phyloP scores from a whole-genome alignment of 768 basidiomycete species.

The Pleurotus cornucopiae region DNA sequence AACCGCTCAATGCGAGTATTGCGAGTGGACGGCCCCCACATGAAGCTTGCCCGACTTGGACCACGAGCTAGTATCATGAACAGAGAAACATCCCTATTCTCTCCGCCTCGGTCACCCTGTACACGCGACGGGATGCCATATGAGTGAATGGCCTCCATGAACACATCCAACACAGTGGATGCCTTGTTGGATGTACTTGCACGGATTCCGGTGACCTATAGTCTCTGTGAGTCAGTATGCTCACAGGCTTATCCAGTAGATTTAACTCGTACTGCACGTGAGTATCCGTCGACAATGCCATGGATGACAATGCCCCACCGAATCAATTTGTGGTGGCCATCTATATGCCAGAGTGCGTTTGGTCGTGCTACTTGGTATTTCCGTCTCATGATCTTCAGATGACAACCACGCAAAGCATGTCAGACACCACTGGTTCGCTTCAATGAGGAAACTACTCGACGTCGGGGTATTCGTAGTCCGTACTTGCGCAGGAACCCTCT shows the following conservation, averaged over 20 bases:
- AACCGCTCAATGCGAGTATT: conserved; percentile 35
- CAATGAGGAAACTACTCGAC: conserved; percentile 16
- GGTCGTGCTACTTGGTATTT: conserved; percentile 18
- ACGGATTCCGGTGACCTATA: conserved; percentile 20
- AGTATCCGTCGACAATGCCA: conserved; percentile 20
- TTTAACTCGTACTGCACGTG: conserved; percentile 14
- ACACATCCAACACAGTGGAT: conserved; percentile 22
- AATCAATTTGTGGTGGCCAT: conserved; percentile 31
- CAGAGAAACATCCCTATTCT: conserved; percentile 27
- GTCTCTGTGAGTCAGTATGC: conserved; percentile 9
- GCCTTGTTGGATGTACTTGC: conserved; percentile 24
- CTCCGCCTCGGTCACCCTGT: conserved; percentile 27
- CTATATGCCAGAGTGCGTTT: conserved; percentile 27
- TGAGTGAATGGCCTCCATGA: conserved; percentile 16
- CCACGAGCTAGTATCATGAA: conserved; percentile 31
- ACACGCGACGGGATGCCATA: conserved; percentile 25
- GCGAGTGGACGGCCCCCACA: conserved; percentile 25
- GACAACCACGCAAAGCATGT: conserved; percentile 13
- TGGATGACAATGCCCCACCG: conserved; percentile 24
- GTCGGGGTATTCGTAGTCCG: conserved; percentile 22
- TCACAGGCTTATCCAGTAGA: neutral
- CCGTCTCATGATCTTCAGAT: conserved; percentile 11
- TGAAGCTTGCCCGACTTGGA: conserved; percentile 24
- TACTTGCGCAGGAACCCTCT: conserved; percentile 20
- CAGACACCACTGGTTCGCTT: conserved; percentile 22